Evolutionary conservation across 805 yeast species (phyloP).

Genomic region (Myxozyma sirexii): DNA sequence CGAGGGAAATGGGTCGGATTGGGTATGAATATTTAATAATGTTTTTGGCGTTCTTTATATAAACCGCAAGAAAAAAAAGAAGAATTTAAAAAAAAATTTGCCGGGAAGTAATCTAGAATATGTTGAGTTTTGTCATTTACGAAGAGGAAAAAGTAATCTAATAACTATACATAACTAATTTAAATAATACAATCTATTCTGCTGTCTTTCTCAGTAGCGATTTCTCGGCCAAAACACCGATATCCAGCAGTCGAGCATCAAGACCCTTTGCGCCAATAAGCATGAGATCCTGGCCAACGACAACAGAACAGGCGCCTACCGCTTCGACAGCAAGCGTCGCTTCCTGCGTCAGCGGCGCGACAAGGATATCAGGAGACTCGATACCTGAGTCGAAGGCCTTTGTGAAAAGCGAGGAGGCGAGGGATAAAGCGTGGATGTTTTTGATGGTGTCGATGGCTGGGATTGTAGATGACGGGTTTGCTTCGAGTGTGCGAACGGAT

Average conservation of each 20-base stretch:
- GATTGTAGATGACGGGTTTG: background rate
- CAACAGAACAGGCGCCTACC: constrained; percentile 15
- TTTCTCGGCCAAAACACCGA: constrained; percentile 9
- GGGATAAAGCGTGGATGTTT: constrained; percentile 17
- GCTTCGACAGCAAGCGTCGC: constrained; percentile 19
- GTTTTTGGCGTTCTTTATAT: background rate
- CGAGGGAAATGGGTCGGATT: background rate
- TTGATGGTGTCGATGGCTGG: constrained; percentile 22
- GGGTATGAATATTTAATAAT: background rate
- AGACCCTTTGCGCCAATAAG: constrained; percentile 23
- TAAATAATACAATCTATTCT: too few relatives aligned
- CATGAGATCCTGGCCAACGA: constrained; percentile 10
- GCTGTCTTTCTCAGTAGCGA: too few relatives aligned
- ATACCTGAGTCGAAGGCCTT: constrained; percentile 25
- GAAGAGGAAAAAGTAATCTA: too few relatives aligned
- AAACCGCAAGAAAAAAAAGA: too few relatives aligned
- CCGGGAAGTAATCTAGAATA: too few relatives aligned
- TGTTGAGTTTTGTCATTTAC: too few relatives aligned
- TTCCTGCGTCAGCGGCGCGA: constrained; percentile 7
- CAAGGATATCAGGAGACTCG: constrained; percentile 29
- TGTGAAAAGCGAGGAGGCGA: constrained; percentile 9
- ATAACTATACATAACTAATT: too few relatives aligned
- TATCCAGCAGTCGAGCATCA: constrained; percentile 26
- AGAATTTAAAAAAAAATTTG: too few relatives aligned
- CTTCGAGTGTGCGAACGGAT: constrained; percentile 21